phyloP scores from a whole-genome alignment of 169 alveolate genomes.

The Eimeria zaria region DNA sequence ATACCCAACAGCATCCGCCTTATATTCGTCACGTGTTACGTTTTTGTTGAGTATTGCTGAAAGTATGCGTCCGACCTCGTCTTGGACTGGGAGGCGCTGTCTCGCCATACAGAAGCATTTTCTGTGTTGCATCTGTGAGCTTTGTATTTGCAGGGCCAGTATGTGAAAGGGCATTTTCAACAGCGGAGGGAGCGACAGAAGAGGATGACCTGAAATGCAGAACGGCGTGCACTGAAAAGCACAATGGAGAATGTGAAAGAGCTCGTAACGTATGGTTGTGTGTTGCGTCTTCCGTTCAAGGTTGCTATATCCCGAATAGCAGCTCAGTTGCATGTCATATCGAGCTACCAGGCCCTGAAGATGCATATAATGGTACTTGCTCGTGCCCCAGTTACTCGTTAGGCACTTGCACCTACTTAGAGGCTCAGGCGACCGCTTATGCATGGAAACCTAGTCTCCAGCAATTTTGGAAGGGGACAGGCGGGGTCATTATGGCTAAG shows the following conservation, averaged over 20 bases:
- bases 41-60: not conserved
- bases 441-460: slow-evolving; percentile 12
- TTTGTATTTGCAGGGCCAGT: slow-evolving; percentile 38
- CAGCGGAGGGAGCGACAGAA: slow-evolving; percentile 44
- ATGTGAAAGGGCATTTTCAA: slow-evolving; percentile 38
- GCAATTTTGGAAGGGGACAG: slow-evolving; percentile 1
- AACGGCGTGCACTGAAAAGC: not conserved
- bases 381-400: not conserved
- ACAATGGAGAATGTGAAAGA: not conserved
- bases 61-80: not conserved
- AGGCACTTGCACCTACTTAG: slow-evolving; percentile 48
- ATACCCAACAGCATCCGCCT: not conserved
- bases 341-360: slow-evolving; percentile 56
- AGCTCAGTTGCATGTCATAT: slow-evolving; percentile 27
- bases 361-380: slow-evolving; percentile 20
- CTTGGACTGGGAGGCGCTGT: not conserved
- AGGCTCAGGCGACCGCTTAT: slow-evolving; percentile 29
- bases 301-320: slow-evolving; percentile 41
- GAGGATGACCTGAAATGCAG: slow-evolving; percentile 4
- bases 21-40: not conserved
- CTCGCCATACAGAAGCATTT: not conserved
- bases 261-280: slow-evolving; percentile 40
- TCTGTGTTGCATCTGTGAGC: not conserved
- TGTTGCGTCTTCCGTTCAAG: not conserved
- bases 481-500: slow-evolving; percentile 61